phyloP scores from a whole-genome alignment of 352 stramenopile species.

The Phytopythium oedochilum region DNA sequence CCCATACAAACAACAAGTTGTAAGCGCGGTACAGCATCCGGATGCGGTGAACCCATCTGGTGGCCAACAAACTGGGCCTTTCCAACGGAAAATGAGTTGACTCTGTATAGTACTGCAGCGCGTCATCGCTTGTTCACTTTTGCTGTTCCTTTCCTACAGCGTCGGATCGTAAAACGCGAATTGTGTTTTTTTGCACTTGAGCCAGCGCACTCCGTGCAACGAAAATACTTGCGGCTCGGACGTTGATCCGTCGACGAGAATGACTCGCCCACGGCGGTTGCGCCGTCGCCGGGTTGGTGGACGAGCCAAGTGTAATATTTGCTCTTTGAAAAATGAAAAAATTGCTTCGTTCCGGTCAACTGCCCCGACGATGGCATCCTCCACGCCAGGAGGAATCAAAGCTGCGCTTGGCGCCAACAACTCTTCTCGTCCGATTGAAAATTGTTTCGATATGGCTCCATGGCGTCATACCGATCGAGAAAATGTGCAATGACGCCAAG shows the following conservation, averaged over 20 bases:
- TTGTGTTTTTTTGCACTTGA: not conserved
- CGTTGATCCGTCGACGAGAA: not conserved
- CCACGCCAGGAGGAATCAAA: too few species aligned
- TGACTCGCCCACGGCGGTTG: not conserved
- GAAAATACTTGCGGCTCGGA: not conserved
- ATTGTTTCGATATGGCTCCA: too few species aligned
- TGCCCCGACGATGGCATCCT: too few species aligned
- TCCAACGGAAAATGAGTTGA: too few species aligned
- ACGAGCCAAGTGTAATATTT: too few species aligned
- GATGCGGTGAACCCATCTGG: not conserved
- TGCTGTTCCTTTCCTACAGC: not conserved
- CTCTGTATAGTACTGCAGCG: too few species aligned
- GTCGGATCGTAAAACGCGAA: not conserved
- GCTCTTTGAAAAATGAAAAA: too few species aligned
- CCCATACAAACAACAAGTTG: not conserved
- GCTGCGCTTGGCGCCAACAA: too few species aligned
- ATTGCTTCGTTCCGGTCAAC: too few species aligned
- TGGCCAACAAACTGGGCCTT: not conserved
- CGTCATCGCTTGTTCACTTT: not conserved
- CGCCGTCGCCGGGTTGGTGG: not conserved
- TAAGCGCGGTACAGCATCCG: not conserved
- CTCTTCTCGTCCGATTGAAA: too few species aligned
- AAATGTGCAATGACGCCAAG: too few species aligned
- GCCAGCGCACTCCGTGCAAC: not conserved
- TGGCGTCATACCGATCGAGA: too few species aligned